Conservation (phyloP, 192 early-diverging fungal species). For the Phlyctochytrium planicorne region DNA sequence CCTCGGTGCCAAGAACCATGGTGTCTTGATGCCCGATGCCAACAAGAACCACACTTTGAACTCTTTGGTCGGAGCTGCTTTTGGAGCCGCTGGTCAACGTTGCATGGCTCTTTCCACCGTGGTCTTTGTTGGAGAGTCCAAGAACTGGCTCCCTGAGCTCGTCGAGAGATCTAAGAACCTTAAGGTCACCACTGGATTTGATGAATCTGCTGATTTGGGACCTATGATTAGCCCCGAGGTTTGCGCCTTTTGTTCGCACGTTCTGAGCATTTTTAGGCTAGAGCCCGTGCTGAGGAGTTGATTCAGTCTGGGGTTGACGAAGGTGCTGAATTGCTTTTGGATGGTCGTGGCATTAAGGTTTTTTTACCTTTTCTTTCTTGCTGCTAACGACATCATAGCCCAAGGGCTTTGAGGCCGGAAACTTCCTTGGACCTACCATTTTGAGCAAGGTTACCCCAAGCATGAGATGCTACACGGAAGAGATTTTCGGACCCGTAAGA, state of each 20-base stretch:
- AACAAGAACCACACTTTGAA: slow-evolving; percentile 95
- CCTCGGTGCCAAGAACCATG: slow-evolving; percentile 97
- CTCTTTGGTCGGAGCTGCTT: slow-evolving; percentile 87
- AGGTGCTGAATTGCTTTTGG: slow-evolving; percentile 82
- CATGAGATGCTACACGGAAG: slow-evolving; percentile 90
- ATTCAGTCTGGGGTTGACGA: slow-evolving; percentile 81
- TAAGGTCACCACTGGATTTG: slow-evolving; percentile 82
- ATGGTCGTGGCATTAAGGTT: slow-evolving; percentile 78
- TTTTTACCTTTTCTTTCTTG: background rate
- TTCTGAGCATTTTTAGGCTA: slow-evolving; percentile 53
- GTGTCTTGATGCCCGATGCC: slow-evolving; percentile 89
- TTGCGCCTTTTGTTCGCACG: slow-evolving; percentile 5
- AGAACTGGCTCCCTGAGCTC: slow-evolving; percentile 84
- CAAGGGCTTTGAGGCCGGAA: slow-evolving; percentile 80
- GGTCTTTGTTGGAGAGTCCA: slow-evolving; percentile 84
- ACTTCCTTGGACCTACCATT: slow-evolving; percentile 96
- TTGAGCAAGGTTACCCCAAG: slow-evolving; percentile 67
- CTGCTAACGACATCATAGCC: slow-evolving; percentile 25
- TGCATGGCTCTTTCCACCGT: slow-evolving; percentile 96
- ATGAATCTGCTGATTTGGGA: slow-evolving; percentile 82
- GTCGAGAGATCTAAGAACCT: slow-evolving; percentile 82
- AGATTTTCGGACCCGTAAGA: slow-evolving; percentile 90
- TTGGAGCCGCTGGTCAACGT: slow-evolving; percentile 96
- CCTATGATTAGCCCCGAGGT: slow-evolving; percentile 73
- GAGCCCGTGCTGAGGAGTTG: slow-evolving; percentile 69